These are phyloP conservation scores for Anthracocystis walkeri DNA, from an alignment of 1,284 basidiomycete genomes.

Conservation along the genomic window DNA sequence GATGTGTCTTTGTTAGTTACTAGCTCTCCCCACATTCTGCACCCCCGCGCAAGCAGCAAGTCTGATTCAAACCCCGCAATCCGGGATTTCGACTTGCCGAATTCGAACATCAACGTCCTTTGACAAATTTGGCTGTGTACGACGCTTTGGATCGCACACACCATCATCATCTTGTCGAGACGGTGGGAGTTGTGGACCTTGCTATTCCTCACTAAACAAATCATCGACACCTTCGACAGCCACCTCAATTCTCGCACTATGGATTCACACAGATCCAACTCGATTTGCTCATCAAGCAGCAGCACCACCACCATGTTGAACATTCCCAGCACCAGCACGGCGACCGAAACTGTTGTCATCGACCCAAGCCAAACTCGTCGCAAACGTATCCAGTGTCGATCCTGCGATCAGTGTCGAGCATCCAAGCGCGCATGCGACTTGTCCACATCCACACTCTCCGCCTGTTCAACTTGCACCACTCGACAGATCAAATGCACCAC, in stretches of 20 bases:
- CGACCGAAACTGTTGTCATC: not conserved
- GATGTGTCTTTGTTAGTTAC: too few species aligned
- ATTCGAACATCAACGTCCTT: too few species aligned
- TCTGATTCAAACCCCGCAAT: too few species aligned
- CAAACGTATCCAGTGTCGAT: slow-evolving; percentile 17
- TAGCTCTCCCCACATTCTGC: too few species aligned
- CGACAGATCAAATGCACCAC: slow-evolving; percentile 10
- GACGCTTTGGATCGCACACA: too few species aligned
- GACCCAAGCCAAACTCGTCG: slow-evolving; percentile 1
- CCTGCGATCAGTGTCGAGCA: slow-evolving; percentile 13
- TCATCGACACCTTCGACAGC: not conserved
- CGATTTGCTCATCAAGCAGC: slow-evolving; percentile 1
- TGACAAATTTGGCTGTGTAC: too few species aligned
- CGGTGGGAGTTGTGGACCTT: too few species aligned
- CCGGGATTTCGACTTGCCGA: too few species aligned
- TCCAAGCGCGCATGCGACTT: slow-evolving; percentile 15
- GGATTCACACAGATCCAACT: not conserved
- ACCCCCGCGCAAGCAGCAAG: too few species aligned
- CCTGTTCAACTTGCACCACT: slow-evolving; percentile 6
- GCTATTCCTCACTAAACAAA: not conserved
- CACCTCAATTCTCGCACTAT: not conserved
- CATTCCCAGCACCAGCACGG: not conserved
- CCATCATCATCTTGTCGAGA: too few species aligned
- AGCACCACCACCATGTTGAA: not conserved
- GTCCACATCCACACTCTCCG: not conserved